Conservation (phyloP, 768 basidiomycete genomes). For the Lentinus brumalis region DNA sequence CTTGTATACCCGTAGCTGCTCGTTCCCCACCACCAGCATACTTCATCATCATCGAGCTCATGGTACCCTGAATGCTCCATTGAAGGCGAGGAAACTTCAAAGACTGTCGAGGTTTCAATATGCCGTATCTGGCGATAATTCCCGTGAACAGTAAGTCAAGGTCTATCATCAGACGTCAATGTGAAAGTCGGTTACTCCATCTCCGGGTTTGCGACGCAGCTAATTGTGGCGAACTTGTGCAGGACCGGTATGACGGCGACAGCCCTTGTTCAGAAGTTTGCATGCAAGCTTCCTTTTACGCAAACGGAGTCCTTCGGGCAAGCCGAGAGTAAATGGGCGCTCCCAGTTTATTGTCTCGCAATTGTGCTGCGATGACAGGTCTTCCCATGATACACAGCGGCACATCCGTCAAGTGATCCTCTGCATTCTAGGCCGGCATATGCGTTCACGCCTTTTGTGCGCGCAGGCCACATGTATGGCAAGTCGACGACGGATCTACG, state of each 20-base stretch:
- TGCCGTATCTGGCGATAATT: too few species aligned
- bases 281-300: not conserved
- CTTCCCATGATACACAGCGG: not conserved
- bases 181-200: too few species aligned
- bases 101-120: too few species aligned
- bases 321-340: not conserved
- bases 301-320: not conserved
- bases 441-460: not conserved
- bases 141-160: too few species aligned
- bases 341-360: not conserved
- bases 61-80: too few species aligned
- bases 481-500: not conserved
- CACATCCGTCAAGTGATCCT: not conserved
- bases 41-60: too few species aligned
- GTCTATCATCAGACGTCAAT: too few species aligned
- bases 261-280: not conserved
- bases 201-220: too few species aligned
- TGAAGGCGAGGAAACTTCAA: too few species aligned
- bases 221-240: not conserved
- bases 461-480: not conserved
- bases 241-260: not conserved
- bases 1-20: too few species aligned
- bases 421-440: not conserved
- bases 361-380: not conserved
- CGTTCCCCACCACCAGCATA: too few species aligned